These are phyloP conservation scores for Cryphonectria nitschkei DNA, from an alignment of 2,329 filamentous ascomycete species.

Conservation along the genomic window DNA sequence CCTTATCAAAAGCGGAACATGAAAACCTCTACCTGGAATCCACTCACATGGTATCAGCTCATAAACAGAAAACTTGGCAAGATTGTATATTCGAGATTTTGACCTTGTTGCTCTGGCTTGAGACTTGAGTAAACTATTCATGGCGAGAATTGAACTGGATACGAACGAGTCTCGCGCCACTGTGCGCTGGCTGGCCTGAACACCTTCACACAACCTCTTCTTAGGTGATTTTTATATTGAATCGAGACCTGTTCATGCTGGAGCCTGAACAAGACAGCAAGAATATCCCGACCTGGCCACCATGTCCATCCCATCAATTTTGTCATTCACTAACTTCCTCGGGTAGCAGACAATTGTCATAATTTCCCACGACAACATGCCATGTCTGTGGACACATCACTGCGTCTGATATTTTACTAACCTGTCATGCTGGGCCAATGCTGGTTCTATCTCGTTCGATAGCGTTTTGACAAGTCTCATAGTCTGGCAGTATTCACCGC, in stretches of 20 bases:
- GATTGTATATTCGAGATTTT: neutral
- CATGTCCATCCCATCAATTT: neutral
- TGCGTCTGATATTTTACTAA: constrained; percentile 9
- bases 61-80: neutral
- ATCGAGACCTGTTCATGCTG: neutral
- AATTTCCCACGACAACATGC: neutral
- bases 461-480: neutral
- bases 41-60: neutral
- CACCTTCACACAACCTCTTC: neutral
- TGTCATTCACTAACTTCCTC: neutral
- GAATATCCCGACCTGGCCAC: neutral
- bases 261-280: neutral
- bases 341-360: neutral
- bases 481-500: neutral
- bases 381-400: constrained; percentile 2
- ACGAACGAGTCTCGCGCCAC: neutral
- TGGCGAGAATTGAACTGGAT: neutral
- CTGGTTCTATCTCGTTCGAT: neutral
- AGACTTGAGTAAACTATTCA: neutral
- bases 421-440: neutral
- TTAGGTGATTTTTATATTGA: neutral
- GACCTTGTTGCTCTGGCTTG: neutral
- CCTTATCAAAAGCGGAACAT: neutral
- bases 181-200: neutral
- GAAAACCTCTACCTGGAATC: neutral